Conservation (phyloP, 139 green algal genomes). For the Picochlorum sp. region DNA sequence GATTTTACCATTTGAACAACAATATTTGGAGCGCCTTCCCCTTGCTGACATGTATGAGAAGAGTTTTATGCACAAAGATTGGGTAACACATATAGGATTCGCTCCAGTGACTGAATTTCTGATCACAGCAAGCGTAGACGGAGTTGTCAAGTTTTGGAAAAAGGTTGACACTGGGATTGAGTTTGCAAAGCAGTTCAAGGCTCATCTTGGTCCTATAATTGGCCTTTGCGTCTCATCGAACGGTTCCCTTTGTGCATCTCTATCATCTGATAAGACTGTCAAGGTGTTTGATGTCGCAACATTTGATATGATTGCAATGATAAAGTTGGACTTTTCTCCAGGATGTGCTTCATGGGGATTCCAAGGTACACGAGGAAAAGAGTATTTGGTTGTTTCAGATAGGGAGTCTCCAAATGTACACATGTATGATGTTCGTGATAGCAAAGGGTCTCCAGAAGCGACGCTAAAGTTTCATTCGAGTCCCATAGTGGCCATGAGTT, state of each 20-base stretch:
- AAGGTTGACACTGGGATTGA: slow-evolving; percentile 77
- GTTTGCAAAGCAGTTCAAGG: slow-evolving; percentile 81
- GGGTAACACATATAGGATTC: slow-evolving; percentile 78
- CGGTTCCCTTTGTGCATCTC: slow-evolving; percentile 30
- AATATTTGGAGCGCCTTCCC: slow-evolving; percentile 67
- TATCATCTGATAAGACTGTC: slow-evolving; percentile 32
- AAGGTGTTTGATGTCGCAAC: slow-evolving; percentile 90
- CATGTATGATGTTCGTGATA: slow-evolving; percentile 66
- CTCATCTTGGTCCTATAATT: slow-evolving; percentile 76
- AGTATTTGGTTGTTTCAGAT: slow-evolving; percentile 76
- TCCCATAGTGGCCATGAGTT: slow-evolving; percentile 67
- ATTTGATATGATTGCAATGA: slow-evolving; percentile 97
- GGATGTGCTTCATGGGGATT: slow-evolving; percentile 78
- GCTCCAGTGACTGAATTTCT: slow-evolving; percentile 57
- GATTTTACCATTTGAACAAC: slow-evolving; percentile 64
- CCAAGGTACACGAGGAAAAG: slow-evolving; percentile 59
- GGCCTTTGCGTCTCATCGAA: slow-evolving; percentile 36
- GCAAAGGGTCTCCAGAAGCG: slow-evolving; percentile 47
- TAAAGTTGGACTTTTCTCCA: slow-evolving; percentile 71
- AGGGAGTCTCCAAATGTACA: slow-evolving; percentile 55
- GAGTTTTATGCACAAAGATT: slow-evolving; percentile 97
- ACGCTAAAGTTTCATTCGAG: slow-evolving; percentile 46
- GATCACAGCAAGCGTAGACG: slow-evolving; percentile 74
- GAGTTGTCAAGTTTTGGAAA: slow-evolving; percentile 99
- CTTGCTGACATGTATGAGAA: slow-evolving; percentile 86